Conservation (phyloP, 1,284 basidiomycete species). For the Cystobasidium pallidum region DNA sequence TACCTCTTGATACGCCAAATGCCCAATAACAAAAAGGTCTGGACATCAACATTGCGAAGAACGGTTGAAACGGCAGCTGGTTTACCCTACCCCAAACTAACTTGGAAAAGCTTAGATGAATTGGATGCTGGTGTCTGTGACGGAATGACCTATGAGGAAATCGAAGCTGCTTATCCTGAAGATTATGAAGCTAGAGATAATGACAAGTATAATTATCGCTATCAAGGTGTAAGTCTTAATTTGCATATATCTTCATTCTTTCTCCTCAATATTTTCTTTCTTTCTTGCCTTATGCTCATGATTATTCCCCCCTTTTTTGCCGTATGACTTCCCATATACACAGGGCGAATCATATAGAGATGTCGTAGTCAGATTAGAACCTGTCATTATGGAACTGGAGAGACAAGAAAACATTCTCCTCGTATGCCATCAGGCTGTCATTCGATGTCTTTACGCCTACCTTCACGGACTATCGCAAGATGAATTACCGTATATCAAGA, state of each 20-base stretch:
- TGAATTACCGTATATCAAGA: constrained; percentile 95
- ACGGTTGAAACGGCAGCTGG: constrained; percentile 87
- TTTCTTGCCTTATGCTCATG: neutral
- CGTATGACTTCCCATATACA: neutral
- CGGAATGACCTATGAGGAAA: constrained; percentile 99
- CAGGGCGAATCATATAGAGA: constrained; percentile 90
- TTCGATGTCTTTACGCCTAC: constrained; percentile 71
- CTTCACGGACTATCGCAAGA: constrained; percentile 83
- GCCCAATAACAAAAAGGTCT: constrained; percentile 63
- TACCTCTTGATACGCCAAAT: no score
- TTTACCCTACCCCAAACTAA: constrained; percentile 86
- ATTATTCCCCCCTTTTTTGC: neutral
- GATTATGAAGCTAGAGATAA: constrained; percentile 99
- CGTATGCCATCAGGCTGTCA: constrained; percentile 94
- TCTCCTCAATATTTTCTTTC: no score
- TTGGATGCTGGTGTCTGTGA: constrained; percentile 98
- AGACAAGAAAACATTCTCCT: constrained; percentile 96
- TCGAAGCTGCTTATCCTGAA: constrained; percentile 95
- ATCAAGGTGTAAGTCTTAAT: constrained; percentile 66
- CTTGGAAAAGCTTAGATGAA: constrained; percentile 98
- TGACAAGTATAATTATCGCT: constrained; percentile 99
- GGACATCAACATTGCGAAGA: constrained; percentile 92
- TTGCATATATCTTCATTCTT: no score
- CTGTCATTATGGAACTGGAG: constrained; percentile 98
- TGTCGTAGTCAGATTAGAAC: constrained; percentile 68